phyloP scores from a whole-genome alignment of 768 basidiomycete species.

The Calvatia gigantea region DNA sequence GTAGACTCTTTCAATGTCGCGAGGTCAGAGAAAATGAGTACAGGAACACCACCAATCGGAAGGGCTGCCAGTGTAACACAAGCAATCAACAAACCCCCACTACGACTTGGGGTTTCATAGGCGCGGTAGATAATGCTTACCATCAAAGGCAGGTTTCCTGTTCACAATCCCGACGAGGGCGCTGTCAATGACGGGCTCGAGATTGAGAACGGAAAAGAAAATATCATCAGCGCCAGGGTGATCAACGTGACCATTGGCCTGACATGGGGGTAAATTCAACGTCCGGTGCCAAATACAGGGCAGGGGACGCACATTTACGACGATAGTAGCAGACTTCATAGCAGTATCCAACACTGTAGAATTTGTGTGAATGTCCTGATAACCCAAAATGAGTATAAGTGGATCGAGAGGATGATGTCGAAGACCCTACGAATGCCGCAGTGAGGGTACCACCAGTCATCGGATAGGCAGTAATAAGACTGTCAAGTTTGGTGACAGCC shows the following conservation, averaged over 20 bases:
- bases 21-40: constrained; percentile 27
- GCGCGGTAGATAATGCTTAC: not conserved
- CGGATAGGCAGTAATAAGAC: constrained; percentile 25
- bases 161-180: constrained; percentile 19
- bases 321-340: constrained; percentile 16
- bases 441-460: constrained; percentile 21
- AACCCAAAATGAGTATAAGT: not conserved
- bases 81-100: no score
- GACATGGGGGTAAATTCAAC: not conserved
- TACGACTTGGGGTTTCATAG: not conserved
- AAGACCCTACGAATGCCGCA: constrained; percentile 20
- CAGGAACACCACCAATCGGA: constrained; percentile 26
- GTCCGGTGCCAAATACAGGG: not conserved
- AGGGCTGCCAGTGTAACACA: no score
- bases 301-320: constrained; percentile 21
- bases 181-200: constrained; percentile 25
- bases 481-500: constrained; percentile 24
- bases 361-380: not conserved
- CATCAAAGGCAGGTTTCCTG: constrained; percentile 23
- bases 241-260: constrained; percentile 22
- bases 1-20: constrained; percentile 15
- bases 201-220: constrained; percentile 18
- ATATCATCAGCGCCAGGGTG: constrained; percentile 24
- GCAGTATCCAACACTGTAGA: not conserved
- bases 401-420: not conserved